A percentile compares a stretch with the other conserved stretches of the same genome.
Evolutionary conservation across 805 yeast species (phyloP).

Genomic region (Starmerella floricola): DNA sequence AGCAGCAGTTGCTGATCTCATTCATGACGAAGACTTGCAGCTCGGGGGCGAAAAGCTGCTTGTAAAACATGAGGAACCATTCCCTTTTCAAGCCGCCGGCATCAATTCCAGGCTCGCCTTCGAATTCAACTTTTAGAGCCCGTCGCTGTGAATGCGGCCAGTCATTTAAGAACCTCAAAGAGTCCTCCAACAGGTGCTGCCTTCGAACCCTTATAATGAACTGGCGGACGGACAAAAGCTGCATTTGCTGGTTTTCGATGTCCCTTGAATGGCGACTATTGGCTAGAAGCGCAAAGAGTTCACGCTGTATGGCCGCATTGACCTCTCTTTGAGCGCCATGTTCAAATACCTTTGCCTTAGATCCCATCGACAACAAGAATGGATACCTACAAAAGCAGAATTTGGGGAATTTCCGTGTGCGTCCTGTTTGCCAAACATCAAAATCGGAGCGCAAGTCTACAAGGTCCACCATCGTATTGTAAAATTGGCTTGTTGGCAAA

Average conservation of each 20-base stretch:
- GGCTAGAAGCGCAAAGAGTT: conserved; percentile 14
- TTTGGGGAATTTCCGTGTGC: conserved; percentile 18
- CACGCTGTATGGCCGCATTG: conserved; percentile 15
- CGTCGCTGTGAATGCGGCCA: conserved; percentile 41
- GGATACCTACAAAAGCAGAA: conserved; percentile 75
- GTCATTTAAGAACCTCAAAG: conserved; percentile 44
- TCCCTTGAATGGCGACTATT: not conserved
- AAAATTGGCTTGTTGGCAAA: conserved; percentile 40
- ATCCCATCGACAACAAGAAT: conserved; percentile 65
- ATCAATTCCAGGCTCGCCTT: conserved; percentile 85
- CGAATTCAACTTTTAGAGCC: conserved; percentile 63
- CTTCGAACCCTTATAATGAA: conserved; percentile 54
- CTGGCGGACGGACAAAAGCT: conserved; percentile 3
- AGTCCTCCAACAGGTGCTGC: conserved; percentile 55
- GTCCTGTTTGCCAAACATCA: conserved; percentile 56
- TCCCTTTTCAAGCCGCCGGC: conserved; percentile 92
- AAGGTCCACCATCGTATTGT: conserved; percentile 71
- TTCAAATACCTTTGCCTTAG: conserved; percentile 68
- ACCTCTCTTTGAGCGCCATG: conserved; percentile 29
- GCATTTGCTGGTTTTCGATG: conserved; percentile 3
- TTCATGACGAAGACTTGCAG: conserved; percentile 55
- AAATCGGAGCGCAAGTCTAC: conserved; percentile 68
- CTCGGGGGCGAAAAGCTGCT: conserved; percentile 54
- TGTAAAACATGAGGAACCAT: conserved; percentile 73
- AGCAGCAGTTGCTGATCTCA: conserved; percentile 57